Base-by-base conservation (phyloP, 1,284 basidiomycete species). In the Ceratobasidium sp. region DNA sequence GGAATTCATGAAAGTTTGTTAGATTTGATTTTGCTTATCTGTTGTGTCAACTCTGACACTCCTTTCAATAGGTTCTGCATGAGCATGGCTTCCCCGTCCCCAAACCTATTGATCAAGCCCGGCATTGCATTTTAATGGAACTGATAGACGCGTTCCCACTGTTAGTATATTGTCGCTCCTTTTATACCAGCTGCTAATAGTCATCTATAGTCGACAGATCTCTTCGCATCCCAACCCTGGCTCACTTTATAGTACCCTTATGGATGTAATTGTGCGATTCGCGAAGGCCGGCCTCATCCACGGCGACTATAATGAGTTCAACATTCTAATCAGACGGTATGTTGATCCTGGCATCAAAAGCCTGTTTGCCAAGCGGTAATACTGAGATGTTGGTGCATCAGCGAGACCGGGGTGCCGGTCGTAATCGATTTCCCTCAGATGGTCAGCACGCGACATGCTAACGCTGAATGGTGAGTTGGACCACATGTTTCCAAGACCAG, bases 341-440 rank as follows among this genome's bases (percentile, higher is more conserved):
- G 67, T 56, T n/a, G 5, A 47, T 17, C 41, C 33, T 31, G 57
- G 41, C 57, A 11, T 11, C 36, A 41, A 41, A n/a, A 41, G 36
- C 29, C 2, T 31, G 31, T 60, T 33, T n/a, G n/a, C n/a, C 54
- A 56, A 41, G 36, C 36, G 36, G 36, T 4, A 41, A 41, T 41
- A 27, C 29, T 17, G 22, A 56, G 29, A 29, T 56, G 15, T 7
- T 29, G 2, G 3, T 29, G n/a, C 41, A 47, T 44, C 89, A 89
- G 59, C 89, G 91, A 65, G 72, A 88, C 87, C 51, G 93, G 94
- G 8, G 91, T 96, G 79, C 94, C 97, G 5, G 85, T 99, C 71
- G 90, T 99, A 45, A 99, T 99, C 79, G 98, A 99, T 85, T 99
- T 99, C 81, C 97, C 97, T 1, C 97, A 99, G 85, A 99, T 99